These are phyloP conservation scores for Nasturtium officinale DNA, from an alignment of 345 rosid species.

Conservation along the genomic window DNA sequence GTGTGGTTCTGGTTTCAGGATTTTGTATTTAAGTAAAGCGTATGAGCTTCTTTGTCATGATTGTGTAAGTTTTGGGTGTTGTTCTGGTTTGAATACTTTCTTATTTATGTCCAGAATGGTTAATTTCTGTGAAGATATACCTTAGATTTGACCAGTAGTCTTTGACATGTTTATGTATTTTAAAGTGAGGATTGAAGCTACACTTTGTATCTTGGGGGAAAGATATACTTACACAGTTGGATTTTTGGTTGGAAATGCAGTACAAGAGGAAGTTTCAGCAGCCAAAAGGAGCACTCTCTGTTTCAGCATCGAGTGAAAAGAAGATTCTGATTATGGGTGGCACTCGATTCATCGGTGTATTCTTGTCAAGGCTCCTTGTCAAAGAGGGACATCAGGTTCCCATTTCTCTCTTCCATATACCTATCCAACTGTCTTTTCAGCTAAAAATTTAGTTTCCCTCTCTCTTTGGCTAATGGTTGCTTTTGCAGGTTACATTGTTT, in stretches of 20 bases:
- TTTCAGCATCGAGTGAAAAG: slow-evolving; percentile 77
- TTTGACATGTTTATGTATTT: background rate
- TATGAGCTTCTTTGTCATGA: background rate
- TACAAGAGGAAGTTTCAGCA: slow-evolving; percentile 66
- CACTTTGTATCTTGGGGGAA: background rate
- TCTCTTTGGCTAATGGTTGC: slow-evolving; percentile 8
- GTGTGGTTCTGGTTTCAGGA: slow-evolving; percentile 12
- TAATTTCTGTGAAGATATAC: slow-evolving; percentile 2
- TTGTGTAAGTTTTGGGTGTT: background rate
- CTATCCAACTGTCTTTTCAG: background rate
- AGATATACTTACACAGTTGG: slow-evolving; percentile 18
- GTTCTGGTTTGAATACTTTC: background rate
- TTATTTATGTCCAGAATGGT: background rate
- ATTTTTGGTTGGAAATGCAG: slow-evolving; percentile 49
- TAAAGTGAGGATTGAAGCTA: slow-evolving; percentile 12
- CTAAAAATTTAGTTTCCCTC: background rate
- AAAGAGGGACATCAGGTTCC: slow-evolving; percentile 91
- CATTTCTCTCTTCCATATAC: slow-evolving; percentile 14
- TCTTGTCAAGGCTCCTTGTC: slow-evolving; percentile 88
- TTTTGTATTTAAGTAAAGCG: background rate
- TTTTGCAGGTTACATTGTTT: slow-evolving; percentile 83
- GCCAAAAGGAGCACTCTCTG: slow-evolving; percentile 69
- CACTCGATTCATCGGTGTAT: slow-evolving; percentile 85
- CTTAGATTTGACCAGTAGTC: slow-evolving; percentile 3
- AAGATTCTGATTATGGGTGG: slow-evolving; percentile 98